Conservation (phyloP, 768 basidiomycete species). For the Cystobasidium onofrii region DNA sequence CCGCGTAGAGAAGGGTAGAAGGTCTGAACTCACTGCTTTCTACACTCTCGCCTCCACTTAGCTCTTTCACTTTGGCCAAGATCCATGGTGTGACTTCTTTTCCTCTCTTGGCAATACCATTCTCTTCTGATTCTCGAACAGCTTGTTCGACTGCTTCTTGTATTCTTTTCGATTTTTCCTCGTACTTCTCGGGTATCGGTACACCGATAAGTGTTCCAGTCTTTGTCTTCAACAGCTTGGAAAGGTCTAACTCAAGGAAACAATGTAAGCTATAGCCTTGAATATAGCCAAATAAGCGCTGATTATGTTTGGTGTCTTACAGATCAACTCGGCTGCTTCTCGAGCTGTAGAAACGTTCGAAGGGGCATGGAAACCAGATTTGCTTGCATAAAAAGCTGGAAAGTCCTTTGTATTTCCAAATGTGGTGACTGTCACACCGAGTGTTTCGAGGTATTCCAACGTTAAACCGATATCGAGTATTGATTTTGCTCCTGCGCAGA, state of each 20-base stretch:
- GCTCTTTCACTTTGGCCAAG: slow-evolving; percentile 66
- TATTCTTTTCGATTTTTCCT: slow-evolving; percentile 58
- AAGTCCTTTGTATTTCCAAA: slow-evolving; percentile 71
- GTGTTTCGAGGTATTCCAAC: slow-evolving; percentile 61
- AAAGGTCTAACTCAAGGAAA: slow-evolving; percentile 7
- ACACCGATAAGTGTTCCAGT: slow-evolving; percentile 76
- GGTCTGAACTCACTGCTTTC: slow-evolving; percentile 54
- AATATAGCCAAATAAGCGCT: too few relatives aligned
- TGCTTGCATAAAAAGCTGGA: slow-evolving; percentile 84
- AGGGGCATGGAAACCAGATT: slow-evolving; percentile 75
- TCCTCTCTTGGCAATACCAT: slow-evolving; percentile 67
- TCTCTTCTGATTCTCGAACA: slow-evolving; percentile 68
- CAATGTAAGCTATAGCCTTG: too few relatives aligned
- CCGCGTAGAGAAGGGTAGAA: not conserved
- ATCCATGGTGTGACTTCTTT: slow-evolving; percentile 96
- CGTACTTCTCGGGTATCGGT: slow-evolving; percentile 74
- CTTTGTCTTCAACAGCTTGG: slow-evolving; percentile 54
- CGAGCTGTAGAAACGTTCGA: slow-evolving; percentile 62
- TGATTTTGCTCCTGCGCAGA: slow-evolving; percentile 88
- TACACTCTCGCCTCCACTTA: slow-evolving; percentile 68
- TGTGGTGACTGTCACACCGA: slow-evolving; percentile 81
- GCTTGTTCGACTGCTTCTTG: slow-evolving; percentile 77
- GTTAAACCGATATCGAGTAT: slow-evolving; percentile 81
- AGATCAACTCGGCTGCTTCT: slow-evolving; percentile 64
- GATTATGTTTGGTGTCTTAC: slow-evolving; percentile 49